A percentile compares a stretch with the other conserved stretches of the same genome.
phyloP scores from a whole-genome alignment of 2,329 filamentous ascomycete species.

The Stagonosporopsis vannaccii region DNA sequence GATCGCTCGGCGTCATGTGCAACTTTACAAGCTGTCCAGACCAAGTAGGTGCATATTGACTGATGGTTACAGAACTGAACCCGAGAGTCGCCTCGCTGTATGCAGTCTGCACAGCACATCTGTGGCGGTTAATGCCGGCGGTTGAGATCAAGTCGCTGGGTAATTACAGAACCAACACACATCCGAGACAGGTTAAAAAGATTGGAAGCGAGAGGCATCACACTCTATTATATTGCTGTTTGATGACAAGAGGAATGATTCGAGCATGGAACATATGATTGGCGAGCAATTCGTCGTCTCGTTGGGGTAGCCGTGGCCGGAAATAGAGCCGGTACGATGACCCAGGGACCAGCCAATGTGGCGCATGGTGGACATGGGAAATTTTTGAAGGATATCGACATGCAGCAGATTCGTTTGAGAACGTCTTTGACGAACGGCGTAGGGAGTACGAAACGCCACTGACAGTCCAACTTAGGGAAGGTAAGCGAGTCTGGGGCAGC shows the following conservation, averaged over 20 bases:
- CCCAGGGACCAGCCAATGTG: conserved; percentile 15
- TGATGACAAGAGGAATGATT: conserved; percentile 33
- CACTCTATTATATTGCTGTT: conserved; percentile 46
- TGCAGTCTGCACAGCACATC: conserved; percentile 11
- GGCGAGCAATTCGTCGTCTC: conserved; percentile 24
- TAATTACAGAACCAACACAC: conserved; percentile 25
- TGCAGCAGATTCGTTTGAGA: conserved; percentile 30
- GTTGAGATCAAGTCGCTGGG: conserved; percentile 35
- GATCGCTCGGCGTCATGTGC: conserved; percentile 7
- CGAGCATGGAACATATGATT: conserved; percentile 32
- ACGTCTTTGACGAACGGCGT: conserved; percentile 23
- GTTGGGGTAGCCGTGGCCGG: conserved; percentile 25
- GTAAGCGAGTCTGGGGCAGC: conserved; percentile 35
- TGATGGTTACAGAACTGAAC: neutral
- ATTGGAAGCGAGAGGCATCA: conserved; percentile 18
- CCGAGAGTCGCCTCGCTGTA: neutral
- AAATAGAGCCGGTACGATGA: conserved; percentile 9
- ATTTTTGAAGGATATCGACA: conserved; percentile 30
- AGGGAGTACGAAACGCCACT: conserved; percentile 11
- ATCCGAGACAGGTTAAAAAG: conserved; percentile 18
- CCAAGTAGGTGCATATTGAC: neutral
- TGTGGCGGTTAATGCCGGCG: conserved; percentile 36
- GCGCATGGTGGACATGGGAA: conserved; percentile 13
- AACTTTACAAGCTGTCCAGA: conserved; percentile 2
- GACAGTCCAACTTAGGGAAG: conserved; percentile 24